phyloP scores from a whole-genome alignment of 768 basidiomycete genomes.

The Mycena crocata region DNA sequence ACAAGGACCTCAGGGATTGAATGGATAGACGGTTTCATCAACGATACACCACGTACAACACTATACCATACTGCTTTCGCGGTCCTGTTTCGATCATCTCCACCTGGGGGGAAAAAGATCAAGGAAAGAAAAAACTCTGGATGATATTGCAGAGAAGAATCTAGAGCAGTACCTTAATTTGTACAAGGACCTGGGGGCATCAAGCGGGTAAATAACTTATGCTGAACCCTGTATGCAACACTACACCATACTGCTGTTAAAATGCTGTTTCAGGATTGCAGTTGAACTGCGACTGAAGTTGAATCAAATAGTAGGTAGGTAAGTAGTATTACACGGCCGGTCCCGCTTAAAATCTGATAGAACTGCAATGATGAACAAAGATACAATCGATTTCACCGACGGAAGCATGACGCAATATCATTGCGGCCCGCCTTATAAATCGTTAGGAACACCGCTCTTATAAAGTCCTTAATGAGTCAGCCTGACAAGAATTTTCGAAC shows the following conservation, averaged over 20 bases:
- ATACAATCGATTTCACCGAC: too few species aligned
- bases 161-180: conserved; percentile 9
- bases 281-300: background rate
- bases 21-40: too few species aligned
- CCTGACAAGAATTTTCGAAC: too few species aligned
- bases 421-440: too few species aligned
- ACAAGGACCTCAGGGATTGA: background rate
- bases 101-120: too few species aligned
- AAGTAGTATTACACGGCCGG: too few species aligned
- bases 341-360: too few species aligned
- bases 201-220: background rate
- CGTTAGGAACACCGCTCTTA: too few species aligned
- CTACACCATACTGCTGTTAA: conserved; percentile 7
- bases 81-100: background rate
- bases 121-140: background rate
- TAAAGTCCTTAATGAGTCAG: too few species aligned
- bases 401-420: too few species aligned
- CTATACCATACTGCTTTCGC: conserved; percentile 4
- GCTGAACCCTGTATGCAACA: background rate
- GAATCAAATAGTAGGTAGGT: conserved; percentile 1
- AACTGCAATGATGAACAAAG: too few species aligned
- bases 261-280: background rate
- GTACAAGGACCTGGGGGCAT: conserved; percentile 1
- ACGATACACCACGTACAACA: background rate
- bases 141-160: background rate